A percentile compares a stretch with the other conserved stretches of the same genome.
These are phyloP conservation scores for Amanita jacksonii DNA, from an alignment of 768 basidiomycete genomes.

Conservation along the genomic window DNA sequence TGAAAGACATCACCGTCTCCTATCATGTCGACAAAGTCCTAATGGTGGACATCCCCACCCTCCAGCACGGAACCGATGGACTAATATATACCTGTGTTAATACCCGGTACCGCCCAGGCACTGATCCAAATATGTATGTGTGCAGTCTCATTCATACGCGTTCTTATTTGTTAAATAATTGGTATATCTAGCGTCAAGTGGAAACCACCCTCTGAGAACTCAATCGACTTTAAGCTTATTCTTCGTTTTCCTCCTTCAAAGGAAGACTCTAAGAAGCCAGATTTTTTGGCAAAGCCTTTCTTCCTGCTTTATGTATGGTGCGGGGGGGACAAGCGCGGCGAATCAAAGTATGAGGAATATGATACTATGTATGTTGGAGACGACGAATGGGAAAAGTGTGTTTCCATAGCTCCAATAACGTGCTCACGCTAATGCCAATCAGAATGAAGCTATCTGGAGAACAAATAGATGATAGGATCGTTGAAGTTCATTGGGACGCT, in stretches of 20 bases:
- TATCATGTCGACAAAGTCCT: conserved; percentile 88
- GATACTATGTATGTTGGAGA: conserved; percentile 82
- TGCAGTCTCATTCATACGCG: neutral
- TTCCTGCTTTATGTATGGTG: conserved; percentile 80
- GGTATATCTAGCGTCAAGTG: conserved; percentile 73
- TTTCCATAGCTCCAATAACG: conserved; percentile 9
- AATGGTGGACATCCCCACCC: conserved; percentile 65
- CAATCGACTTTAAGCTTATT: conserved; percentile 93
- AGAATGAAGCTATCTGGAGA: conserved; percentile 81
- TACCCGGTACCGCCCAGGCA: conserved; percentile 74
- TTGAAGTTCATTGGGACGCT: conserved; percentile 90
- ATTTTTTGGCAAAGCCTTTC: conserved; percentile 76
- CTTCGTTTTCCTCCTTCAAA: conserved; percentile 78
- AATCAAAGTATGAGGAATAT: conserved; percentile 66
- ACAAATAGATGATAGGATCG: conserved; percentile 87
- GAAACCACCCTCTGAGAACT: conserved; percentile 98
- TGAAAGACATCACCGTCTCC: conserved; percentile 82
- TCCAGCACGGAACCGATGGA: conserved; percentile 92
- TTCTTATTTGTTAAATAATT: conserved; percentile 10
- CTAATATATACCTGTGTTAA: conserved; percentile 92
- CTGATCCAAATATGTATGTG: conserved; percentile 81
- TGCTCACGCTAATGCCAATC: neutral
- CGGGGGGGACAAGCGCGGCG: conserved; percentile 52
- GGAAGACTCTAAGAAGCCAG: conserved; percentile 49
- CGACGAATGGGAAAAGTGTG: conserved; percentile 89